phyloP scores from a whole-genome alignment of 148 eudicot species.

The Dianthus caryophyllus region DNA sequence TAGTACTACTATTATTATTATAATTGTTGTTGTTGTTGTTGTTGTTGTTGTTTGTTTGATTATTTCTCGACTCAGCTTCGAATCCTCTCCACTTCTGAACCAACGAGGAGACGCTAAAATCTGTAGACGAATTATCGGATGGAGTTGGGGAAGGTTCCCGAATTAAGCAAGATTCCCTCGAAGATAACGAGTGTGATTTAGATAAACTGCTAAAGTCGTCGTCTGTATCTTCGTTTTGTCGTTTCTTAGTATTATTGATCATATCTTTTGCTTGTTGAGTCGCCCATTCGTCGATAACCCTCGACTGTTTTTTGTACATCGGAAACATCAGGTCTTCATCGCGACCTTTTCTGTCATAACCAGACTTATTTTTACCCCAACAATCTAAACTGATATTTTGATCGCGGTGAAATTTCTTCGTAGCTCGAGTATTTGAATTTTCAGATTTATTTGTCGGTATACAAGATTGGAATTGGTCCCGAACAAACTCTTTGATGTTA shows the following conservation, averaged over 20 bases:
- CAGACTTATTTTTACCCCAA: constrained; percentile 6
- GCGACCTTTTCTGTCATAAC: neutral
- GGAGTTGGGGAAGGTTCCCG: constrained; percentile 24
- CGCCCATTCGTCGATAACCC: constrained; percentile 22
- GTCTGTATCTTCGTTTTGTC: neutral
- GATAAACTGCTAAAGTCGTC: neutral
- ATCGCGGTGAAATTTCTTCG: constrained; percentile 5
- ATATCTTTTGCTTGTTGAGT: constrained; percentile 21
- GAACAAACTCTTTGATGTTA: constrained; percentile 39
- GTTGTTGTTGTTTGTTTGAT: neutral
- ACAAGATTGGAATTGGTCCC: constrained; percentile 36
- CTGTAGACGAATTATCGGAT: constrained; percentile 20
- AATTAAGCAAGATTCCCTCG: neutral
- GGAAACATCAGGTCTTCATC: neutral
- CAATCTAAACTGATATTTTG: neutral
- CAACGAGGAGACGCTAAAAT: constrained; percentile 61
- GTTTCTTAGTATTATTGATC: constrained; percentile 1
- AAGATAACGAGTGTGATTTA: constrained; percentile 6
- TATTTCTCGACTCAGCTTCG: constrained; percentile 23
- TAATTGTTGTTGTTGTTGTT: constrained; percentile 12
- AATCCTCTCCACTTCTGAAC: constrained; percentile 55
- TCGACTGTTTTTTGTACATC: constrained; percentile 8
- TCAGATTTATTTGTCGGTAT: constrained; percentile 22
- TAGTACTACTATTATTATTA: neutral
- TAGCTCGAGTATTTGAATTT: constrained; percentile 14